Evolutionary conservation across 2,329 filamentous ascomycete genomes (phyloP), one percentile per base, ranked within the genome.

Genomic region (Macrophomina pseudophaseolina): DNA sequence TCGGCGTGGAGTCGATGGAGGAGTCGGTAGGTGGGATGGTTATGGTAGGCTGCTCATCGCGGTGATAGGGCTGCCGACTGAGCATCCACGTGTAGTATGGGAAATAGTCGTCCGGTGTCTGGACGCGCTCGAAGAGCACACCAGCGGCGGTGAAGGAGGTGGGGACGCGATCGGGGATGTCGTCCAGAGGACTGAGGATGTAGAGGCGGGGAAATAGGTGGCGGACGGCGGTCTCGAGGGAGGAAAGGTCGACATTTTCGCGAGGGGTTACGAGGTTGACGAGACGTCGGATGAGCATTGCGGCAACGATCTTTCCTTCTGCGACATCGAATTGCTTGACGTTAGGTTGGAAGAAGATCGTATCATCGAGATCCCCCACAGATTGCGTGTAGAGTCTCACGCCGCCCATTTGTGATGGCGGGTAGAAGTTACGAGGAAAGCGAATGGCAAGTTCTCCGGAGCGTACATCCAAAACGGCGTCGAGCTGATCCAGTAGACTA

Each of bases 401-500:
- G 8, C 40, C 23, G 11, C 38, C 5, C 12, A 32, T 46, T 2
- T 14, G 35, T 32, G 12, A 49, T 9, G 65, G 67, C 1, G 65
- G 49, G 5, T 74, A 68, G n/a, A 78, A 69, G 33, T 70, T 70
- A 1, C 70, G 70, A 23, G 75, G 75, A 8, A 76, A 73, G 5
- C 71, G 73, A 18, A 77, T 71, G 30, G 71, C 66, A n/a, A 78
- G 66, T n/a, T 70, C 72, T 8, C 79, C 78, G 2, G 75, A 76
- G 12, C 74, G 72, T 6, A 77, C 58, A 64, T 82, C 74, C 12
- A 83, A 70, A n/a, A 86, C 78, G 16, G 49, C 40, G 9, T 67
- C 58, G 40, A 87, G 75, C 2, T 78, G 74, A 16, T 78, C 65
- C n/a, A 93, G 80, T 6, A 91, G 78, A 7, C 81, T 73, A 23